Conservation (phyloP, 176 grass and related monocot genomes). For the Urochloa ruziziensis region DNA sequence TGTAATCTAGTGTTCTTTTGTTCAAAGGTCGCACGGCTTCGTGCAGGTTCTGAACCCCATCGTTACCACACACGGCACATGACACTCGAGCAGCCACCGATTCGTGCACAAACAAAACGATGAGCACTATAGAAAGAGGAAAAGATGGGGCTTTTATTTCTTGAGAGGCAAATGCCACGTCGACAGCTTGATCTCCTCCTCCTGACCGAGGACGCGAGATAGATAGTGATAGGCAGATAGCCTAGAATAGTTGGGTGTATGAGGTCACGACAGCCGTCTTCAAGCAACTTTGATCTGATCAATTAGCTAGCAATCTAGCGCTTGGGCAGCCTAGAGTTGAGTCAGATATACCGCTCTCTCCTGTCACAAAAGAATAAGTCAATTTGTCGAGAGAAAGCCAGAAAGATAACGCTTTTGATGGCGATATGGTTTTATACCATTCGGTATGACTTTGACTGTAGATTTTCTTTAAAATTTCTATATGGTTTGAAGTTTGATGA, state of each 20-base stretch:
- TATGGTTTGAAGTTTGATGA: too few relatives aligned
- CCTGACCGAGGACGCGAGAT: neutral
- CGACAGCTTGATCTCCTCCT: neutral
- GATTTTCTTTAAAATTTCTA: neutral
- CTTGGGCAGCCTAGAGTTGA: neutral
- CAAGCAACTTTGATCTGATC: neutral
- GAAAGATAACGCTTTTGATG: neutral
- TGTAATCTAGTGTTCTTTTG: neutral
- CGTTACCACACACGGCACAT: constrained; percentile 10
- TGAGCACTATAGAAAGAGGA: neutral
- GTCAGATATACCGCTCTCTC: neutral
- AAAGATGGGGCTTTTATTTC: neutral
- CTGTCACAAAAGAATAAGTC: neutral
- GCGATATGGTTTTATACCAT: neutral
- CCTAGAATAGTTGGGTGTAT: neutral
- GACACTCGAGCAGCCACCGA: neutral
- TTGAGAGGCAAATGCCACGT: neutral
- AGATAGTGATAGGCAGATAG: neutral
- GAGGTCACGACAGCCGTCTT: neutral
- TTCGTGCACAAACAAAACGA: neutral
- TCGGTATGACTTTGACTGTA: neutral
- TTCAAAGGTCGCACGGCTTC: constrained; percentile 8
- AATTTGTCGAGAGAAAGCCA: neutral
- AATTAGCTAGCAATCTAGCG: neutral
- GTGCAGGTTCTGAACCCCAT: neutral